A percentile compares a stretch with the other conserved stretches of the same genome.
Conservation (phyloP, 2,329 filamentous ascomycete species). For the Shiraia sp. region DNA sequence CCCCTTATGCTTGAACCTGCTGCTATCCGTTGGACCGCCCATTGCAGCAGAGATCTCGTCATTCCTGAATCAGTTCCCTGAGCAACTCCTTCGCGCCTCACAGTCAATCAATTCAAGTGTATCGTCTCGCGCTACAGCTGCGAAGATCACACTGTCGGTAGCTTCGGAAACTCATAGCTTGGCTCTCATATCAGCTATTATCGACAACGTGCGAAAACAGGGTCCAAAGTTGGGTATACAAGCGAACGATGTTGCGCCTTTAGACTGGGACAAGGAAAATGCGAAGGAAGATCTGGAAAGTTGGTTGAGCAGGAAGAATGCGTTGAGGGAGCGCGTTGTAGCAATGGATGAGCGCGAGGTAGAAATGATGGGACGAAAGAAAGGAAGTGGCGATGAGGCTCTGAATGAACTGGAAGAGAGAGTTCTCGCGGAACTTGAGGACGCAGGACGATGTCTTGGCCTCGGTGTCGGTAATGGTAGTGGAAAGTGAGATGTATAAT, state of each 20-base stretch:
- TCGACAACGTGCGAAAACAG: slow-evolving; percentile 66
- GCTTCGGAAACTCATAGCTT: slow-evolving; percentile 80
- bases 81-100: slow-evolving; percentile 73
- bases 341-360: slow-evolving; percentile 74
- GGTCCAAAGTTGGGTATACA: slow-evolving; percentile 52
- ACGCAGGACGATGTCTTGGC: slow-evolving; percentile 43
- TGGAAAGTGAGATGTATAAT: background rate
- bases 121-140: slow-evolving; percentile 27
- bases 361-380: slow-evolving; percentile 56
- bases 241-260: slow-evolving; percentile 65
- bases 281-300: slow-evolving; percentile 84
- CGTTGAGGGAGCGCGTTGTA: slow-evolving; percentile 73
- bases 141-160: slow-evolving; percentile 70
- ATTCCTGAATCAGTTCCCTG: slow-evolving; percentile 87
- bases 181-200: slow-evolving; percentile 72
- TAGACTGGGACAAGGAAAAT: slow-evolving; percentile 73
- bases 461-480: background rate
- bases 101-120: slow-evolving; percentile 67
- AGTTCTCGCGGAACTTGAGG: slow-evolving; percentile 57
- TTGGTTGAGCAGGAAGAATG: slow-evolving; percentile 70
- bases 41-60: slow-evolving; percentile 82
- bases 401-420: slow-evolving; percentile 72
- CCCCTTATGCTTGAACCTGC: slow-evolving; percentile 84
- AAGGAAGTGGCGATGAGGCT: slow-evolving; percentile 35
- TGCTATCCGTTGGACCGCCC: slow-evolving; percentile 78